A percentile compares a stretch with the other conserved stretches of the same genome.
Evolutionary conservation across 352 stramenopile species (phyloP).

Genomic region (Globisporangium abappressorium): DNA sequence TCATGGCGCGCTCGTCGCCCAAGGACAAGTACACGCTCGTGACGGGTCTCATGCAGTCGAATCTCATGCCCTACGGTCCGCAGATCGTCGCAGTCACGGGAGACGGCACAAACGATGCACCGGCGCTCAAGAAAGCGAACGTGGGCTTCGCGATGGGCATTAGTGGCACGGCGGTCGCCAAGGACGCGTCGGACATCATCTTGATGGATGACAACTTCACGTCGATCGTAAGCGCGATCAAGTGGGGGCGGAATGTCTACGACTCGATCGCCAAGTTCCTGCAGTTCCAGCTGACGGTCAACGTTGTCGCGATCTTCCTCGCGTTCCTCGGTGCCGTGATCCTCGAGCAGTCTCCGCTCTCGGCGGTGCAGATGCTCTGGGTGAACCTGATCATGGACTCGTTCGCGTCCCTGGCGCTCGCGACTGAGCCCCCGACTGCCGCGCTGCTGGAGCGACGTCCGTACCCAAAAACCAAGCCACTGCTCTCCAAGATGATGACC

Average conservation of each 20-base stretch:
- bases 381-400: constrained; percentile 99
- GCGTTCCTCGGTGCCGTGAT: constrained; percentile 89
- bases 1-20: constrained; percentile 91
- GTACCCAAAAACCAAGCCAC: constrained; percentile 89
- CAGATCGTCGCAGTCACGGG: constrained; percentile 95
- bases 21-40: constrained; percentile 98
- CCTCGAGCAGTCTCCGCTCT: constrained; percentile 86
- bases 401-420: constrained; percentile 93
- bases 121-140: constrained; percentile 96
- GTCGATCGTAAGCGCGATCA: constrained; percentile 94
- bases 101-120: constrained; percentile 96
- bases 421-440: constrained; percentile 89
- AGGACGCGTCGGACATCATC: constrained; percentile 96
- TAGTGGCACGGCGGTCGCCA: constrained; percentile 93
- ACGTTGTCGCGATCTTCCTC: constrained; percentile 93
- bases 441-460: constrained; percentile 91
- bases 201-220: constrained; percentile 97
- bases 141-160: constrained; percentile 98
- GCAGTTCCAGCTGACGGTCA: constrained; percentile 98
- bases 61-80: constrained; percentile 64
- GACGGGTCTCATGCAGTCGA: constrained; percentile 88
- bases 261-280: constrained; percentile 98
- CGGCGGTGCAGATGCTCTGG: constrained; percentile 96
- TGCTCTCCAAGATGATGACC: constrained; percentile 94
- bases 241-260: constrained; percentile 96